A percentile compares a stretch with the other conserved stretches of the same genome.
phyloP scores from a whole-genome alignment of 2,329 filamentous ascomycete genomes.

The Colletotrichum sojae region DNA sequence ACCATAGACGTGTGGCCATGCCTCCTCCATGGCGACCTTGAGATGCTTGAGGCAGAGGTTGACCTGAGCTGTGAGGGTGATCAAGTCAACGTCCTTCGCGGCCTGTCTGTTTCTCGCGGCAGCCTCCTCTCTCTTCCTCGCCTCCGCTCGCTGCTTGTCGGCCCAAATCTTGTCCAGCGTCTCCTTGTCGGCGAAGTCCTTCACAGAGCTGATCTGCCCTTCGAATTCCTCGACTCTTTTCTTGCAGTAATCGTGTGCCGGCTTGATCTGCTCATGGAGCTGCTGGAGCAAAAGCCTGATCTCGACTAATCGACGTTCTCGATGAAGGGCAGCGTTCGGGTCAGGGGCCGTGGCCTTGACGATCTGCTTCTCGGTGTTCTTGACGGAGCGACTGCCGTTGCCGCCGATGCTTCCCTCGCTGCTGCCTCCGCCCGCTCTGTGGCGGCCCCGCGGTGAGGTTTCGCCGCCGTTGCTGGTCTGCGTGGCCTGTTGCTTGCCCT shows the following conservation, averaged over 20 bases:
- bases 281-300: slow-evolving; percentile 24
- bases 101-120: background rate
- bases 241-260: slow-evolving; percentile 26
- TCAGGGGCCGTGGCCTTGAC: background rate
- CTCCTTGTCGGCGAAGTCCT: slow-evolving; percentile 5
- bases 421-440: slow-evolving; percentile 2
- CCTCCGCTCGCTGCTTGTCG: slow-evolving; percentile 14
- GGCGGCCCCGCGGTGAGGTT: background rate
- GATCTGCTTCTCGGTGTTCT: slow-evolving; percentile 2
- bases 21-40: background rate
- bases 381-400: background rate
- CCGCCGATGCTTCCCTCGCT: background rate
- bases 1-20: background rate
- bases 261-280: slow-evolving; percentile 13
- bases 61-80: slow-evolving; percentile 15
- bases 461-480: background rate
- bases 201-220: background rate
- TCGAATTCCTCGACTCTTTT: slow-evolving; percentile 1
- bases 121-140: background rate
- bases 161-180: slow-evolving; percentile 26
- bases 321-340: background rate
- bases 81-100: slow-evolving; percentile 4
- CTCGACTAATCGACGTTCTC: slow-evolving; percentile 22
- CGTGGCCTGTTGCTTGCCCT: background rate
- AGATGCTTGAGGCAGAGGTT: slow-evolving; percentile 24